Evolutionary conservation across 1,139 yeast species (phyloP), one percentile per base, ranked within the genome.

Genomic region (Sugiyamaella castrensis): DNA sequence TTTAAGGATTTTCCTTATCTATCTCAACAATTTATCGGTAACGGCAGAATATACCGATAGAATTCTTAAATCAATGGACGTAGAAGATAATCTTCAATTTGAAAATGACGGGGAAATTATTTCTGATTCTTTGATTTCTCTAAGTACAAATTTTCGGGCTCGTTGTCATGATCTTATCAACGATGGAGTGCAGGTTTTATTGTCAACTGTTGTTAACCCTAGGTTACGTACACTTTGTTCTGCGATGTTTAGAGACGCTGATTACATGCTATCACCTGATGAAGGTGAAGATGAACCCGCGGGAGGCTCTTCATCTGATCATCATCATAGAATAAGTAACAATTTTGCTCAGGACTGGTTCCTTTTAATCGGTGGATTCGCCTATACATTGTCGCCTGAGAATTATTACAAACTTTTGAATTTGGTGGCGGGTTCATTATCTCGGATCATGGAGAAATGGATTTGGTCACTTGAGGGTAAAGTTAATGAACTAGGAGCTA

Each of bases 401-500:
- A 68, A 76, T 53, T 73, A 76, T 70, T 70, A 68, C 32, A 75
- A 73, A 45, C 68, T 87, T 35, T 67, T 87, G 35, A 66, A 76
- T 12, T 69, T 81, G 3, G 81, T 84, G 1, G 77, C 81, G 8
- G 74, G 74, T 34, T 59, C 71, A 15, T 66, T 73, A 63, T 68
- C 81, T 60, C 56, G 76, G 54, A 62, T 82, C 37, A 62, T 87
- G 4, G 96, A 91, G 60, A 75, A 78, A 57, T 82, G 82, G 59
- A 71, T 92, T 37, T 78, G 89, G 79, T 57, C 73, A 4, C 72
- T 87, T 39, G 78, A 83, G 51, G 80, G 81, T 47, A 79, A 76
- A 53, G 81, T 88, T 54, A 89, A 87, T 60, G 95, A 87, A 57
- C 70, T 87, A 43, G 98, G 98, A 0, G 83, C 95, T 0, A 76